phyloP scores from a whole-genome alignment of 352 stramenopile species.

The Globisporangium polare region DNA sequence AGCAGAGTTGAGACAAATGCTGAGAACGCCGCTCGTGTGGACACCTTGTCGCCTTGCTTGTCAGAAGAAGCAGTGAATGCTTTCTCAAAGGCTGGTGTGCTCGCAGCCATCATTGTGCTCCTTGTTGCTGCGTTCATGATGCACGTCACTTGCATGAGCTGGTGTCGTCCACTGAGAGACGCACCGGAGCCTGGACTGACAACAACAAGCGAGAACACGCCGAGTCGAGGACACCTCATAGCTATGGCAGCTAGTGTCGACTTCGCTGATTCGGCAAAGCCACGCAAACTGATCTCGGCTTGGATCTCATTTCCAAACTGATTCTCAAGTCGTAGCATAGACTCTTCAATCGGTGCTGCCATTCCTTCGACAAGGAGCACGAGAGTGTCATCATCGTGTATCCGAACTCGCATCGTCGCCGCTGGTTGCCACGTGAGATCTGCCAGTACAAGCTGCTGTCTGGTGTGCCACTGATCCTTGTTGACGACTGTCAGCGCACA shows the following conservation, averaged over 20 bases:
- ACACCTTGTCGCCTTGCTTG: not conserved
- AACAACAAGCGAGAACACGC: not conserved
- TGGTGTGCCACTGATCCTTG: no score
- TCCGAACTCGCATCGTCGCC: not conserved
- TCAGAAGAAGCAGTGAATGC: not conserved
- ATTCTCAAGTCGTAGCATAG: not conserved
- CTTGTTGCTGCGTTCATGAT: not conserved
- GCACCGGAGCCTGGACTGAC: not conserved
- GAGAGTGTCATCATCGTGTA: slow-evolving; percentile 2
- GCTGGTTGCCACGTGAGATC: slow-evolving; percentile 7
- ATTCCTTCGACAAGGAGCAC: slow-evolving; percentile 6
- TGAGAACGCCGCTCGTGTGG: not conserved
- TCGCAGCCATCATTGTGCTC: not conserved
- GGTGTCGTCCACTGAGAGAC: not conserved
- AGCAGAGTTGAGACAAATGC: slow-evolving; percentile 5
- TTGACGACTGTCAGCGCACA: slow-evolving; percentile 1
- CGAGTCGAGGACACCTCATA: not conserved
- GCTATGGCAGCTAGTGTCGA: not conserved
- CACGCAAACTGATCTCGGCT: not conserved
- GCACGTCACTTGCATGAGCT: slow-evolving; percentile 1
- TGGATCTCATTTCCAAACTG: not conserved
- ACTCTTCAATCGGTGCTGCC: not conserved
- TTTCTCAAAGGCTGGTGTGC: not conserved
- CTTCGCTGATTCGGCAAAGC: not conserved
- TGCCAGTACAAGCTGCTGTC: not conserved